These are phyloP conservation scores for Herpetospermum pedunculosum DNA, from an alignment of 306 rosid genomes.

Conservation along the genomic window DNA sequence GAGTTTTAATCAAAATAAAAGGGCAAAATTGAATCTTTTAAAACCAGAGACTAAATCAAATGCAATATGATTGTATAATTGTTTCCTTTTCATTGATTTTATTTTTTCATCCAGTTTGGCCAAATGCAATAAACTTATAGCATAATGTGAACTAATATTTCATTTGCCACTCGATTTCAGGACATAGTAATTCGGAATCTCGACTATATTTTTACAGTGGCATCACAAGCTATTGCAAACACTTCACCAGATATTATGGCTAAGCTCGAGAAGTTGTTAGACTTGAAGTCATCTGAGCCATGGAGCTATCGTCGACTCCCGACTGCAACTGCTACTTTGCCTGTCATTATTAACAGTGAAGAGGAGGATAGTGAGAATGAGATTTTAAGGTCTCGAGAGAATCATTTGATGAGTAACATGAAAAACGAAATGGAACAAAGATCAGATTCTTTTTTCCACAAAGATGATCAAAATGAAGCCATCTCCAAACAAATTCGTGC, in stretches of 20 bases:
- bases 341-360: constrained; percentile 68
- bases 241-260: constrained; percentile 62
- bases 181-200: constrained; percentile 79
- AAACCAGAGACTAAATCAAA: not conserved
- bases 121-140: not conserved
- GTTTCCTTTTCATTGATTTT: not conserved
- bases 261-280: constrained; percentile 60
- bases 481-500: constrained; percentile 54
- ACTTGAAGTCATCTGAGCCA: constrained; percentile 71
- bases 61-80: not conserved
- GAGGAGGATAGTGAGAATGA: constrained; percentile 70
- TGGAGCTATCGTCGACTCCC: constrained; percentile 88
- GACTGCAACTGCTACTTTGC: constrained; percentile 81
- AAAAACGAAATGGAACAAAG: constrained; percentile 35
- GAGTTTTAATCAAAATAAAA: not conserved
- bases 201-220: constrained; percentile 60
- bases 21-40: not conserved
- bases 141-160: not conserved
- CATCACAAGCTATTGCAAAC: constrained; percentile 56
- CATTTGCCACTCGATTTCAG: constrained; percentile 29
- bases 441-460: constrained; percentile 50
- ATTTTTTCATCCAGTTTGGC: not conserved
- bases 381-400: constrained; percentile 39
- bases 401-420: constrained; percentile 24
- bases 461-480: constrained; percentile 35